Percentiles rank a stretch among this genome's conserved stretches.
Conservation (phyloP, 768 basidiomycete genomes). For the Gymnopilus junonius region DNA sequence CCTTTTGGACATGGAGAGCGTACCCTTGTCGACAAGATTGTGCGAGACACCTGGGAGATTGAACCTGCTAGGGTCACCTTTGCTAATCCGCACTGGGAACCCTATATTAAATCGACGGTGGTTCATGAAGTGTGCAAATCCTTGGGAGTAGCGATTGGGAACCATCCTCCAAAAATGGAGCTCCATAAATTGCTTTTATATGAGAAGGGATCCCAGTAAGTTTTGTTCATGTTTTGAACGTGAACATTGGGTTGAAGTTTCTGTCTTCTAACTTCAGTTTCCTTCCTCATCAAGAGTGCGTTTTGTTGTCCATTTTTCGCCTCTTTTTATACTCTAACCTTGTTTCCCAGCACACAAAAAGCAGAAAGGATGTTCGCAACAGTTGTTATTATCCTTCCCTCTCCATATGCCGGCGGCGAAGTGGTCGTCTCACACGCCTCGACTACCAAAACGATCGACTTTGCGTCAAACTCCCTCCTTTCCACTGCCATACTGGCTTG, state of each 20-base stretch:
- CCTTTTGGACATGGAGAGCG: conserved; percentile 49
- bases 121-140: conserved; percentile 34
- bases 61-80: conserved; percentile 43
- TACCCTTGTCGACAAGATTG: conserved; percentile 46
- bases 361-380: conserved; percentile 56
- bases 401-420: conserved; percentile 48
- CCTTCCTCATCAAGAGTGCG: conserved; percentile 26
- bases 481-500: conserved; percentile 48
- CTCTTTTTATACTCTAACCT: not conserved
- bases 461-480: conserved; percentile 31
- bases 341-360: conserved; percentile 45
- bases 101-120: conserved; percentile 34
- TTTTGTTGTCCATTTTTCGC: not conserved
- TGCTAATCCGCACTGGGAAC: conserved; percentile 43
- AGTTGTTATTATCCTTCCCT: conserved; percentile 51
- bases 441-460: conserved; percentile 40
- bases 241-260: too few relatives aligned
- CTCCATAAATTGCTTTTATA: conserved; percentile 53
- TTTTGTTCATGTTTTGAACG: conserved; percentile 12
- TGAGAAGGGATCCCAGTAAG: conserved; percentile 54
- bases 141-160: conserved; percentile 38
- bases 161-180: conserved; percentile 37
- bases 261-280: conserved; percentile 33
- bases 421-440: conserved; percentile 46
- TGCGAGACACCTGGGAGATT: conserved; percentile 58